Base-by-base conservation (phyloP, 148 eudicot species). In the Rhododendron ovatum region DNA sequence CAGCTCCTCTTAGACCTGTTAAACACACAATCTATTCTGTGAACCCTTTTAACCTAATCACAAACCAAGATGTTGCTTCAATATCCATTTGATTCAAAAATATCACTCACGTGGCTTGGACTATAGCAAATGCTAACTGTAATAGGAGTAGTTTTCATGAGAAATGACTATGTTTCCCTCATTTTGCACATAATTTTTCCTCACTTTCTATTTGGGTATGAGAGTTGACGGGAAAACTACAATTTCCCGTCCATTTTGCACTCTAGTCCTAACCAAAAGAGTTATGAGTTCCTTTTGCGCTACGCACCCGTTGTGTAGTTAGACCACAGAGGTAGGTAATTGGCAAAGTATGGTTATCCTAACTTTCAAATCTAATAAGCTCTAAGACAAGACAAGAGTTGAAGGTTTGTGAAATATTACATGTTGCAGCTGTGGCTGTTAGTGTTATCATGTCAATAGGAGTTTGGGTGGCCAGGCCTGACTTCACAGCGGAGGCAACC, bases 1-100 rank as follows among this genome's bases (percentile, higher is more conserved):
- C 85, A 80, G 88, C 91, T 83, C 91, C 91, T 88, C 88, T 86
- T 86, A 90, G 69, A 86, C 91, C 91, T 90, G 87, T 69, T 85
- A 84, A 26, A 55, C 30, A 81, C 1, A n/a, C 18, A 67, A 57
- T 71, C 39, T 78, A 57, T 15, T 12, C 7, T 22, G 37, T 83
- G 14, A 83, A 24, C 2, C 24, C 22, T 24, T 24, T 83, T 11
- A 59, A 55, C 6, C 28, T 82, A 53, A 82, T 59, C 35, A 35
- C 14, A 17, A 53, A 20, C 24, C 83, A 28, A 39, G 30, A 48
- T 51, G 12, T 41, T 82, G 26, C n/a, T 20, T 20, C 24, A 61
- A 61, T 61, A 69, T 17, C 75, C 17, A 26, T 69, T 12, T 69
- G 75, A 69, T 28, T 63, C 11, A 63, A 63, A 63, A 63, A 7